Evolutionary conservation across 2,329 filamentous ascomycete genomes (phyloP).

Genomic region (Amylocarpus encephaloides): DNA sequence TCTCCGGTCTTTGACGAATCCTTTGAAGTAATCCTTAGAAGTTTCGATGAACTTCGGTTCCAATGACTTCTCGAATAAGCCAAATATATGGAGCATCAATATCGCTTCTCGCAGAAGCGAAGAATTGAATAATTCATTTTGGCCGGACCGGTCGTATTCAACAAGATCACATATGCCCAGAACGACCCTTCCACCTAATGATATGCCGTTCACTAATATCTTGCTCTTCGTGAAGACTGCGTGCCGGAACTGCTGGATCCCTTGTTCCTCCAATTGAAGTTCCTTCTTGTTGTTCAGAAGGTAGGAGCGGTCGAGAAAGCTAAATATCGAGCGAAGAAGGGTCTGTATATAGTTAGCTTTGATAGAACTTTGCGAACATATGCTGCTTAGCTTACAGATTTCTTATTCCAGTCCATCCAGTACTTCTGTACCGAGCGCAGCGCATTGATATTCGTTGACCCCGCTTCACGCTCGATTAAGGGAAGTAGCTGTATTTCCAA

Average conservation of each 20-base stretch:
- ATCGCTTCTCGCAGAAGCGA: constrained; percentile 67
- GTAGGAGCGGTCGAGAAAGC: constrained; percentile 87
- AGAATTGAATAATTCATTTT: constrained; percentile 50
- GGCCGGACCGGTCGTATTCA: constrained; percentile 58
- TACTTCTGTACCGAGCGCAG: constrained; percentile 48
- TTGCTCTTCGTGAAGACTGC: constrained; percentile 37
- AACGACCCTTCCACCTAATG: constrained; percentile 36
- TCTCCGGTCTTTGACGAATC: constrained; percentile 64
- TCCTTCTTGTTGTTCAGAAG: constrained; percentile 66
- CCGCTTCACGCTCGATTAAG: constrained; percentile 44
- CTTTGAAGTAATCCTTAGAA: constrained; percentile 61
- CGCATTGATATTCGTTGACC: constrained; percentile 53
- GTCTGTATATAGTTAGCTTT: constrained; percentile 41
- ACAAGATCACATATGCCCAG: constrained; percentile 71
- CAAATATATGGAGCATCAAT: constrained; percentile 77
- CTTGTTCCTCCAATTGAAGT: constrained; percentile 73
- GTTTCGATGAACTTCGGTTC: constrained; percentile 66
- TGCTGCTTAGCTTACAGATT: constrained; percentile 52
- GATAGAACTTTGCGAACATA: background rate
- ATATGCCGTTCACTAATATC: constrained; percentile 27
- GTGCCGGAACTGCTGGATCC: constrained; percentile 66
- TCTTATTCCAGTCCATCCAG: constrained; percentile 75
- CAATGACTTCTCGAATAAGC: constrained; percentile 72
- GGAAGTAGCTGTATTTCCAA: constrained; percentile 56
- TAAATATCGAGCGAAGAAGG: constrained; percentile 81